A percentile compares a stretch with the other conserved stretches of the same genome.
These are phyloP conservation scores for Sarocladiaceae sp. DNA, from an alignment of 2,329 filamentous ascomycete genomes.

Conservation along the genomic window DNA sequence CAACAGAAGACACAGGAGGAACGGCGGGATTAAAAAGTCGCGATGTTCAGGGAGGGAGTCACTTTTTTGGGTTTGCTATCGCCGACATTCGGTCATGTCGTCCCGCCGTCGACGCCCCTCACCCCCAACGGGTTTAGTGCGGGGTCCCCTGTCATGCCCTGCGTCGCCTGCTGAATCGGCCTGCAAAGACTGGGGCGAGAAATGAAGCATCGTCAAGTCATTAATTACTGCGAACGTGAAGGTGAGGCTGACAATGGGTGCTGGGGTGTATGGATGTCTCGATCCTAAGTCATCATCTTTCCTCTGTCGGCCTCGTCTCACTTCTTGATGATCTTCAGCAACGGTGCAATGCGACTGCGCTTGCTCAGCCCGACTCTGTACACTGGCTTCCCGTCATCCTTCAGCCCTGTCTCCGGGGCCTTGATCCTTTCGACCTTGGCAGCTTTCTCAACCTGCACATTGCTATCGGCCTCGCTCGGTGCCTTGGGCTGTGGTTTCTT, in stretches of 20 bases:
- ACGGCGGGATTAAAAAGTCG: constrained; percentile 8
- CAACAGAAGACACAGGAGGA: not conserved
- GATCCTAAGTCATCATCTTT: not conserved
- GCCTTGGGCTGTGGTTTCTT: no score
- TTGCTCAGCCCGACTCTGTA: constrained; percentile 48
- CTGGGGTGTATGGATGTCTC: not conserved
- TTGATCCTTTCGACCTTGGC: not conserved
- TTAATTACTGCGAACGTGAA: constrained; percentile 1
- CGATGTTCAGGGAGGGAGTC: constrained; percentile 7
- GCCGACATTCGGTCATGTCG: constrained; percentile 14
- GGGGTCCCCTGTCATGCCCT: constrained; percentile 20
- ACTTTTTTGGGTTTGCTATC: constrained; percentile 8
- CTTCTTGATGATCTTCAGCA: constrained; percentile 44
- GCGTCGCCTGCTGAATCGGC: constrained; percentile 1
- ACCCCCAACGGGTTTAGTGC: constrained; percentile 21
- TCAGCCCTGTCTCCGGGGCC: constrained; percentile 9
- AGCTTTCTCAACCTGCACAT: not conserved
- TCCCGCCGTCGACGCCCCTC: constrained; percentile 14
- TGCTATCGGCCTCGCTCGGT: no score
- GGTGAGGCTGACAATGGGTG: no score
- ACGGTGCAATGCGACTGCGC: constrained; percentile 41
- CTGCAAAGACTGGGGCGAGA: not conserved
- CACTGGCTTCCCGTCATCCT: constrained; percentile 28
- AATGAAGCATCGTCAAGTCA: not conserved
- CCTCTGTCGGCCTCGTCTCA: constrained; percentile 12